These are phyloP conservation scores for Podospora comata DNA, from an alignment of 495 filamentous ascomycete genomes.

Conservation along the genomic window DNA sequence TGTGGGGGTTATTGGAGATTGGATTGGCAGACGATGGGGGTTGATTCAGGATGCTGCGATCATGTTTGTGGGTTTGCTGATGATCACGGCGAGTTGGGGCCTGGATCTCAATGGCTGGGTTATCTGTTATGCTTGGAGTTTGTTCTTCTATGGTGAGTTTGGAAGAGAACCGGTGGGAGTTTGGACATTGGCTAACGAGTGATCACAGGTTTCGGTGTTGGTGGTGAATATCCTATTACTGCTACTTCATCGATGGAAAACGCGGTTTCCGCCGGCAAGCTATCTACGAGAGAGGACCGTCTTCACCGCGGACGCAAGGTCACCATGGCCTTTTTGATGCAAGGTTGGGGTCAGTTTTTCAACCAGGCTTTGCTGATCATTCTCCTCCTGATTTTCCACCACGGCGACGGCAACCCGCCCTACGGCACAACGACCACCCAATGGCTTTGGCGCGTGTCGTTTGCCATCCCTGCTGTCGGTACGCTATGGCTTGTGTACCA, in stretches of 20 bases:
- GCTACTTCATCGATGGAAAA: slow-evolving; percentile 95
- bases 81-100: slow-evolving; percentile 86
- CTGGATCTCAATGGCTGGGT: slow-evolving; percentile 81
- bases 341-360: slow-evolving; percentile 91
- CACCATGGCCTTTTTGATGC: slow-evolving; percentile 91
- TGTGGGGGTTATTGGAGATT: slow-evolving; percentile 62
- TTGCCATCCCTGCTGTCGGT: slow-evolving; percentile 78
- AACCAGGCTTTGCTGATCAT: slow-evolving; percentile 86
- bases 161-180: no score
- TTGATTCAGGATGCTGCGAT: slow-evolving; percentile 88
- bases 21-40: slow-evolving; percentile 85
- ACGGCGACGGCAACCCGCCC: slow-evolving; percentile 64
- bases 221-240: slow-evolving; percentile 93
- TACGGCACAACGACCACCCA: slow-evolving; percentile 69
- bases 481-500: slow-evolving; percentile 93
- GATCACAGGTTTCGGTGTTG: slow-evolving; percentile 65
- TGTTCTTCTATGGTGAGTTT: slow-evolving; percentile 75
- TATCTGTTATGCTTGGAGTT: slow-evolving; percentile 84
- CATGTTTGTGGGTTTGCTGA: slow-evolving; percentile 84
- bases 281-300: slow-evolving; percentile 86
- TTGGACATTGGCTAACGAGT: not conserved
- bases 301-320: slow-evolving; percentile 91
- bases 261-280: slow-evolving; percentile 73
- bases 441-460: slow-evolving; percentile 82
- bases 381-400: slow-evolving; percentile 76